A percentile compares a stretch with the other conserved stretches of the same genome.
Conservation (phyloP, 2,329 filamentous ascomycete species). For the Xylaria polymorpha region DNA sequence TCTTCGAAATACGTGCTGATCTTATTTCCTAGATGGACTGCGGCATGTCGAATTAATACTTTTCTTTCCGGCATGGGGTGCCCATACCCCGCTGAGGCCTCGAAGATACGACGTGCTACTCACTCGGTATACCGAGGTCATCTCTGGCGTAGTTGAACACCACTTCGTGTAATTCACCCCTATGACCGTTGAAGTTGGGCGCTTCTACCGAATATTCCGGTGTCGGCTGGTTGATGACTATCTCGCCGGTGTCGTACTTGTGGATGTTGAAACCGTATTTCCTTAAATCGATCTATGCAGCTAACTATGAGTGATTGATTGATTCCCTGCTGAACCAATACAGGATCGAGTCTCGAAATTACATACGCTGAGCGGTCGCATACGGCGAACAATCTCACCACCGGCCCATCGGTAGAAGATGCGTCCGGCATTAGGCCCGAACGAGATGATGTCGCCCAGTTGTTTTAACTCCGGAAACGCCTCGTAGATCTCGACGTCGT, state of each 20-base stretch:
- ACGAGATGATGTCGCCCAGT: slow-evolving; percentile 72
- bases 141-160: slow-evolving; percentile 68
- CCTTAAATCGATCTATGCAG: slow-evolving; percentile 58
- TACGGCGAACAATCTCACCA: slow-evolving; percentile 58
- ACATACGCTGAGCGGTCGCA: slow-evolving; percentile 58
- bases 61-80: not conserved
- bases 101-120: not conserved
- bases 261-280: slow-evolving; percentile 70
- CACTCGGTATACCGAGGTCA: slow-evolving; percentile 63
- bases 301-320: not conserved
- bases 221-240: slow-evolving; percentile 66
- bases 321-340: not conserved
- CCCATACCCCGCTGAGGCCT: not conserved
- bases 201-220: slow-evolving; percentile 58
- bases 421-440: slow-evolving; percentile 69
- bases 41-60: not conserved
- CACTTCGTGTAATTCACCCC: slow-evolving; percentile 69
- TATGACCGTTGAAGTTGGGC: slow-evolving; percentile 69
- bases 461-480: slow-evolving; percentile 67
- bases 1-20: slow-evolving; percentile 68
- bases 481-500: slow-evolving; percentile 69
- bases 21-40: slow-evolving; percentile 61
- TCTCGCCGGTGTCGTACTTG: slow-evolving; percentile 69
- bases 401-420: slow-evolving; percentile 70
- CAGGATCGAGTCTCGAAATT: not conserved